Evolutionary conservation across 257 asterid species (phyloP).

Genomic region (Coffea eugenioides): DNA sequence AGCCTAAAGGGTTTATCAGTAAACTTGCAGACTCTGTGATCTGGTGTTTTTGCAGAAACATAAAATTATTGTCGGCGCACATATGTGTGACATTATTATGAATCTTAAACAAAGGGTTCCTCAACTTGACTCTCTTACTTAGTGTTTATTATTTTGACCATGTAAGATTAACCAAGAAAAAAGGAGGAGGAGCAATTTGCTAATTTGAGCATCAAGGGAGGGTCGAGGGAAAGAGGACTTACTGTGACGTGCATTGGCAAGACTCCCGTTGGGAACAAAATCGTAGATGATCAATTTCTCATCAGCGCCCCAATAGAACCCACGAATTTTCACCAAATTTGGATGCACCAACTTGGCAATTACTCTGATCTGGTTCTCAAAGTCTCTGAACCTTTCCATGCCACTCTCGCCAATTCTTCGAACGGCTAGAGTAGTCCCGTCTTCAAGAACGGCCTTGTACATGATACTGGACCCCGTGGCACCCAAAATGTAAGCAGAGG

Average conservation of each 20-base stretch:
- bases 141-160: neutral
- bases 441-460: conserved; percentile 94
- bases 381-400: conserved; percentile 78
- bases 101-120: neutral
- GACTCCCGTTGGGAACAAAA: conserved; percentile 89
- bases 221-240: conserved; percentile 33
- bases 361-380: conserved; percentile 72
- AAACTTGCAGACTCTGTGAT: neutral
- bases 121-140: neutral
- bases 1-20: neutral
- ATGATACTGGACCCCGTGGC: conserved; percentile 91
- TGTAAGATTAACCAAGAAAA: neutral
- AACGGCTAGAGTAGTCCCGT: conserved; percentile 77
- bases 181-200: neutral
- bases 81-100: neutral
- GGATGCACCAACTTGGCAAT: conserved; percentile 84
- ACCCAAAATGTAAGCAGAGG: conserved; percentile 88
- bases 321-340: conserved; percentile 75
- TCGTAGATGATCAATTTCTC: conserved; percentile 94
- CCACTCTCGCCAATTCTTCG: conserved; percentile 88
- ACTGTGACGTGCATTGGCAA: conserved; percentile 90
- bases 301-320: conserved; percentile 91
- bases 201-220: neutral
- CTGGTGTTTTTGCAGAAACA: conserved; percentile 4
- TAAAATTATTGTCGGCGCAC: neutral